These are phyloP conservation scores for Zygosaccharomyces pseudobailii DNA, from an alignment of 1,139 yeast genomes.

Conservation along the genomic window DNA sequence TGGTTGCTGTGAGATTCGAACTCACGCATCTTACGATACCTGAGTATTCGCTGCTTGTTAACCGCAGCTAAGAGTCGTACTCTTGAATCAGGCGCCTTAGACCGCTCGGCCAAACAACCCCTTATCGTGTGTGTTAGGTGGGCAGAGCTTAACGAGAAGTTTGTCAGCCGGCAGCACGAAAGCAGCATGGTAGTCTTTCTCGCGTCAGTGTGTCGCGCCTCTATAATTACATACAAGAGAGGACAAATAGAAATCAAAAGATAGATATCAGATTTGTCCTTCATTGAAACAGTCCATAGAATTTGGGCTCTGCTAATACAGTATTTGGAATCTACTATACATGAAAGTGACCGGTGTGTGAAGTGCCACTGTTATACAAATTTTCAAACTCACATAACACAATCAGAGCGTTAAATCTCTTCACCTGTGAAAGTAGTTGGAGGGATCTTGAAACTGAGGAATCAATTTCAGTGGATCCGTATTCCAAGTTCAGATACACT, in stretches of 20 bases:
- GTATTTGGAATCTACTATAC: no score
- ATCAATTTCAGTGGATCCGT: neutral
- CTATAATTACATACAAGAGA: neutral
- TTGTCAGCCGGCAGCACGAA: no score
- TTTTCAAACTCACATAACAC: neutral
- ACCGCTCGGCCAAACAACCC: constrained; percentile 31
- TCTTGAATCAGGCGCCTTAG: constrained; percentile 31
- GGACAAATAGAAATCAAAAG: no score
- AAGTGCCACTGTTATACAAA: neutral
- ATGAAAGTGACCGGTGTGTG: no score
- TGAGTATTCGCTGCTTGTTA: constrained; percentile 19
- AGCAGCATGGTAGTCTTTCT: no score
- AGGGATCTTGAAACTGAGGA: neutral
- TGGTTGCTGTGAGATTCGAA: constrained; percentile 30
- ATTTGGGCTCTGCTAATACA: no score
- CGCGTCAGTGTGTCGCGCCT: constrained; percentile 2
- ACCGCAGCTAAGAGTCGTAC: constrained; percentile 14
- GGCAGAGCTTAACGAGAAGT: no score
- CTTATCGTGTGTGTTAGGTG: neutral
- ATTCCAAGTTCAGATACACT: neutral
- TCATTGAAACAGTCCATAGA: no score
- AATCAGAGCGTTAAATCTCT: neutral
- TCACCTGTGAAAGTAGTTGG: neutral
- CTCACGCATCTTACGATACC: constrained; percentile 31
- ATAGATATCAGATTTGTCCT: no score